Evolutionary conservation across 768 basidiomycete species (phyloP), one percentile per base, ranked within the genome.

Genomic region (Termitomyces sp.): DNA sequence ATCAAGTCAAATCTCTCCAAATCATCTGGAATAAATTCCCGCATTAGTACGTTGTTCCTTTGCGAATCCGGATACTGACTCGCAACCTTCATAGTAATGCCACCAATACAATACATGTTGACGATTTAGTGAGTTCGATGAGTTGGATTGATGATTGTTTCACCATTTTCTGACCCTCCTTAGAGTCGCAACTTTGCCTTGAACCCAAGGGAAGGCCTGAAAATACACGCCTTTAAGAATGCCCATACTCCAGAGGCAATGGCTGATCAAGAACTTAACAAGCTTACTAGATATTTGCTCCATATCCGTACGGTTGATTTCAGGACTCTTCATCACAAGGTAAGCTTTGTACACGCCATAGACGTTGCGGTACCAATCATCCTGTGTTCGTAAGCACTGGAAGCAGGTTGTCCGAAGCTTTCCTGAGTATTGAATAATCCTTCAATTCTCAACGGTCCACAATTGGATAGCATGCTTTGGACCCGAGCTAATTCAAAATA

Each of bases 1-100:
- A 94, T 66, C 85, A 83, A 37, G 90, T 93, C 34, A 93, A 93
- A 66, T 79, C 89, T 5, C 76, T 92, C 10, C 83, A 88, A 63
- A 89, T 94, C 46, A 88, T 95, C 49, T 95, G 91, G 91, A 88
- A 87, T 59, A 83, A 86, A 62, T 90, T 92, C 64, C 86, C 89
- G 6, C 88, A 89, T 65, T 91, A 84, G 91, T 88, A 59, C 52
- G 76, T 66, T 8, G 30, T 34, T 55, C 34, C 6, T n/a, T 21
- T 27, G n/a, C 23, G 6, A 16, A 10, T 51, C 30, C 34, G 19
- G 32, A 52, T 28, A 40, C 11, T 43, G 23, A 23, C 41, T 21
- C 59, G 11, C 28, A 19, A 27, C 30, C 16, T 11, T 21, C 30
- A 23, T 19, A 89, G 86, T 66, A 75, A 79, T 59, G 78, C 84